Base-by-base conservation (phyloP, 2,329 filamentous ascomycete species). In the Aureobasidium sp. region DNA sequence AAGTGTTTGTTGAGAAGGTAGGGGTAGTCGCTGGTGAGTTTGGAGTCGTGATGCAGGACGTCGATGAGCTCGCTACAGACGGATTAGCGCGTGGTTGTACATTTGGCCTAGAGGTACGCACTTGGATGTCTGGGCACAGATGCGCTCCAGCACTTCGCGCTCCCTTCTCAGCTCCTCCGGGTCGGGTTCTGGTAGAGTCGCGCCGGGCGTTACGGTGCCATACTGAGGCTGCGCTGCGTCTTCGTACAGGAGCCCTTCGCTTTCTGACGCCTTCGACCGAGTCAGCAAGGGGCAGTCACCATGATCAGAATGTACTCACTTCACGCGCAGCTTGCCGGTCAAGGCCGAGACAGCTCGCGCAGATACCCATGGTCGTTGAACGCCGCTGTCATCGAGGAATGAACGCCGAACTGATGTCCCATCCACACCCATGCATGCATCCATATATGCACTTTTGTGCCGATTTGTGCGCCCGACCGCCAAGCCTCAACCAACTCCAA, bases 121-220 rank as follows among this genome's bases (percentile, higher is more conserved):
- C 78, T 79, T 77, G 29, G 76, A 75, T 13, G 78, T 79, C 65
- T 78, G 74, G 48, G 76, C 76, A 55, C 78, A 80, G 63, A 81
- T 78, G 39, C 76, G 74, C 67, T 79, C 77, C 62, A 80, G 67
- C 36, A 74, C 76, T 66, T 80, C 78, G 44, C 78, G 72, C 67
- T 79, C 76, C 65, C 76, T 73, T 62, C 75, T 71, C 59, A 80
- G 71, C 69, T 80, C 78, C 66, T 80, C 78, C 59, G 77, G 77
- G 66, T 80, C 78, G 37, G 74, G 75, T 67, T 76, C 76, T 62
- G 73, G 70, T 8, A 67, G 55, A 44, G 70, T 68, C 62, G 70
- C 70, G 61, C 72, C 73, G 29, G 69, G 64, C 63, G 69, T 71
- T 62, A 74, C 68, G 59, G 74, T 74, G 67, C 78, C 78, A 66